These are phyloP conservation scores for Suillus discolor DNA, from an alignment of 768 basidiomycete genomes.

Conservation along the genomic window DNA sequence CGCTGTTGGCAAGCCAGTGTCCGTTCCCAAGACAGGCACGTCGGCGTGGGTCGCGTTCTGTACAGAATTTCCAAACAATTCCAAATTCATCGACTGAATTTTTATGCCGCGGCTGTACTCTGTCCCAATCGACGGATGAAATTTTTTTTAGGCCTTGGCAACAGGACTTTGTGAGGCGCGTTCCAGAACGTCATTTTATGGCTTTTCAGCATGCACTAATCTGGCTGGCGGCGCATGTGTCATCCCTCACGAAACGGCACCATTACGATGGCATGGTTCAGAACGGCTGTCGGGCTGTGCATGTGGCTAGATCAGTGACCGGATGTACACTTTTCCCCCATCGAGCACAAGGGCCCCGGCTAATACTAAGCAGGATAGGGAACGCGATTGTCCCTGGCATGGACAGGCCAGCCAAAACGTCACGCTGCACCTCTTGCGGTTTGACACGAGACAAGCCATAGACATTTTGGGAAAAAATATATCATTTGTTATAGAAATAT, in stretches of 20 bases:
- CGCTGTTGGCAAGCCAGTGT: background rate
- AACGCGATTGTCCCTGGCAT: background rate
- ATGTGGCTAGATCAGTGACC: background rate
- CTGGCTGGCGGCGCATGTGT: background rate
- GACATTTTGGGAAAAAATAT: background rate
- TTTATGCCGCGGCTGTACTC: background rate
- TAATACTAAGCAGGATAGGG: background rate
- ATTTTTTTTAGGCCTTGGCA: background rate
- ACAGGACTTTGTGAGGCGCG: background rate
- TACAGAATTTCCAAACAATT: background rate
- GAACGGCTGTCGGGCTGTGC: background rate
- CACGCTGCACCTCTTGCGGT: background rate
- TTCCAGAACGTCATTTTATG: background rate
- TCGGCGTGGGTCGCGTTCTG: background rate
- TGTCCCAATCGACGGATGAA: background rate
- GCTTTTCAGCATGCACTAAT: background rate
- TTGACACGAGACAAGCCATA: background rate
- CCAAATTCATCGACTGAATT: background rate
- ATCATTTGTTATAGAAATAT: constrained; percentile 1
- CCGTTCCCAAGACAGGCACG: background rate
- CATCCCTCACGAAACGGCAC: background rate
- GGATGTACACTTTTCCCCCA: background rate
- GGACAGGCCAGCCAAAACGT: background rate
- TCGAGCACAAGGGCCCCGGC: background rate
- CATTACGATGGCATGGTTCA: background rate